Conservation (phyloP, 179 eudicot species). For the Gypsophila paniculata region DNA sequence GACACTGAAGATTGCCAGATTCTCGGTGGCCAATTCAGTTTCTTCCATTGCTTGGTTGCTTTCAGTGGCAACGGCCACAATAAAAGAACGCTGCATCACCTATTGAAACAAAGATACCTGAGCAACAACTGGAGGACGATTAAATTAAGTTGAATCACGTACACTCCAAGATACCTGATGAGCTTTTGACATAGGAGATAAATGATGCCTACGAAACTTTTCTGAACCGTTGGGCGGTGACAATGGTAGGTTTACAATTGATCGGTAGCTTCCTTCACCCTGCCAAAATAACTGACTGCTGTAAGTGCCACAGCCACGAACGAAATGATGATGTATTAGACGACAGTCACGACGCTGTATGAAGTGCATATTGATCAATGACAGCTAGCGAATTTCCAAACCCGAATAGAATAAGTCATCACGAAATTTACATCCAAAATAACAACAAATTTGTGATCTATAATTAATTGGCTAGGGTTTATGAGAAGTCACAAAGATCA, state of each 20-base stretch:
- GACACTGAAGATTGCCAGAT: conserved; percentile 44
- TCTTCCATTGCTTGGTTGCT: conserved; percentile 42
- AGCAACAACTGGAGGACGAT: too few relatives aligned
- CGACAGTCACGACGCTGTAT: background rate
- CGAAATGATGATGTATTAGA: background rate
- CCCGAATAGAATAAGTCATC: background rate
- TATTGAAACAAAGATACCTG: conserved; percentile 28
- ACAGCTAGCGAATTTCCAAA: background rate
- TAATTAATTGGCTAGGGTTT: background rate
- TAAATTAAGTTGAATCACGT: conserved; percentile 26
- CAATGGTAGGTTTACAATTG: conserved; percentile 26
- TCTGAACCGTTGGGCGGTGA: conserved; percentile 25
- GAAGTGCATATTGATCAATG: background rate
- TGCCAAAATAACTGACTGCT: conserved; percentile 24
- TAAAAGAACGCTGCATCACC: conserved; percentile 38
- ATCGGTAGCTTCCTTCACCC: conserved; percentile 31
- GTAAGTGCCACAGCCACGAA: conserved; percentile 20
- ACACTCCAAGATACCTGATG: conserved; percentile 28
- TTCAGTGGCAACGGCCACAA: conserved; percentile 52
- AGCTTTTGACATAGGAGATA: conserved; percentile 19
- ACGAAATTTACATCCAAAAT: background rate
- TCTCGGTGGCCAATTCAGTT: conserved; percentile 40
- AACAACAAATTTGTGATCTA: background rate
- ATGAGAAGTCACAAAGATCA: conserved; percentile 1
- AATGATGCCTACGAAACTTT: conserved; percentile 24